Evolutionary conservation across 176 grass and related monocot species (phyloP), one percentile per base, ranked within the genome.

Genomic region (Zea luxurians): DNA sequence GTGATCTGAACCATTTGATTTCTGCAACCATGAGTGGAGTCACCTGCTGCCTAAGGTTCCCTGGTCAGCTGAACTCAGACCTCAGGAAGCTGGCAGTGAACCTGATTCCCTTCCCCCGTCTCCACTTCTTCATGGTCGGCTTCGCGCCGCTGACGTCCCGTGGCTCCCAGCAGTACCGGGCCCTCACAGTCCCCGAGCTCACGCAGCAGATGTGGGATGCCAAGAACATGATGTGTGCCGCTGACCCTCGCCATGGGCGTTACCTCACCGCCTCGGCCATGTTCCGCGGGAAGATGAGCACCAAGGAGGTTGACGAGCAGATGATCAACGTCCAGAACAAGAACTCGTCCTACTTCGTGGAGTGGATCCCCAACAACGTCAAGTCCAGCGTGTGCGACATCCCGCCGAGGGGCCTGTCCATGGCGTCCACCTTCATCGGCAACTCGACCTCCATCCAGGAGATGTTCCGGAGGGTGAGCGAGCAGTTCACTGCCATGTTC

Each of bases 241-340:
- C 92, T 17, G 92, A 95, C 66, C 92, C 92, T 75, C 92, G 92
- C 50, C 92, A 95, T 34, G 92, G 92, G 17, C 92, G 92, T 49
- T 95, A 95, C 78, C 89, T 95, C 37, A 95, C 92, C 0, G 92
- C 92, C n/a, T 95, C 92, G 0, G 92, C 92, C 68, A 95, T 95
- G 92, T 95, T 95, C 86, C 86, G 92, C 76, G 92, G 92, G 6
- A 95, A 95, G 81, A 95, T 95, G 89, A 91, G 92, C 78, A 95
- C 92, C 18, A 93, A 93, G 78, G 91, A 93, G 69, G 91, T 93
- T 0, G 91, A 93, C 6, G 91, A 94, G 76, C 92, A 95, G 78
- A 95, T 95, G 89, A 95, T 95, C 49, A 95, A 95, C 5, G 92
- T 95, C 74, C 92, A 95, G 74, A 95, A 95, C 83, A 95, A 95